Conservation (phyloP, 192 early-diverging fungal genomes). For the Podila minutissima region DNA sequence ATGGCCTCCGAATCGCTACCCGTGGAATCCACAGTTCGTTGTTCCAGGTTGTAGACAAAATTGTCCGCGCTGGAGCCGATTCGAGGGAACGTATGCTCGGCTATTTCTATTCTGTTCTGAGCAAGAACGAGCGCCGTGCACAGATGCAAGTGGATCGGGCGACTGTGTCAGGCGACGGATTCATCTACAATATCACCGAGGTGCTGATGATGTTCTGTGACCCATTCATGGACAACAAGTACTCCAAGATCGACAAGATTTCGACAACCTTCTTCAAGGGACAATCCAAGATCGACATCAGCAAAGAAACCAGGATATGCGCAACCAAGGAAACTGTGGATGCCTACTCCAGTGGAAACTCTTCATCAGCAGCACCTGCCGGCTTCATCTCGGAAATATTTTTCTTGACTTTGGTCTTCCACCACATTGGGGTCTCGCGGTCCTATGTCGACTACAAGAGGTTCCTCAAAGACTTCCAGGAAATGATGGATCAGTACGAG, state of each 20-base stretch:
- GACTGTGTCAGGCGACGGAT: constrained; percentile 85
- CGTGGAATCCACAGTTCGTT: constrained; percentile 63
- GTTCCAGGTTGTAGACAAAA: constrained; percentile 61
- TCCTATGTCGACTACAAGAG: constrained; percentile 74
- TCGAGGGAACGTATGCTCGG: constrained; percentile 67
- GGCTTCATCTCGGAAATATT: constrained; percentile 95
- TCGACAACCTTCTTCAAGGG: constrained; percentile 37
- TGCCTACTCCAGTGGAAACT: constrained; percentile 54
- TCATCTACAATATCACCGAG: constrained; percentile 80
- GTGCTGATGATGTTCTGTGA: constrained; percentile 78
- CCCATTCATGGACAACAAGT: constrained; percentile 84
- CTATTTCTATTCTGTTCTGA: constrained; percentile 72
- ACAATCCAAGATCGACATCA: constrained; percentile 67
- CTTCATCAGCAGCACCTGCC: constrained; percentile 28
- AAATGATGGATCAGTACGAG: constrained; percentile 74
- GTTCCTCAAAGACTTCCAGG: constrained; percentile 72
- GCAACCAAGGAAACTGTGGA: constrained; percentile 76
- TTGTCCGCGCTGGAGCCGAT: constrained; percentile 74
- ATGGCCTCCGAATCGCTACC: constrained; percentile 67
- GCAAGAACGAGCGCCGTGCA: constrained; percentile 75
- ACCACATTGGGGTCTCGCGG: constrained; percentile 85
- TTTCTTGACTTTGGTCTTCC: constrained; percentile 76
- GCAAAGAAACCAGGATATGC: constrained; percentile 83
- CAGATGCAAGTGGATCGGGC: constrained; percentile 83
- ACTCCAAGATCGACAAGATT: constrained; percentile 66